Evolutionary conservation across 441 rosid species (phyloP).

Genomic region (Macaranga tanarius): DNA sequence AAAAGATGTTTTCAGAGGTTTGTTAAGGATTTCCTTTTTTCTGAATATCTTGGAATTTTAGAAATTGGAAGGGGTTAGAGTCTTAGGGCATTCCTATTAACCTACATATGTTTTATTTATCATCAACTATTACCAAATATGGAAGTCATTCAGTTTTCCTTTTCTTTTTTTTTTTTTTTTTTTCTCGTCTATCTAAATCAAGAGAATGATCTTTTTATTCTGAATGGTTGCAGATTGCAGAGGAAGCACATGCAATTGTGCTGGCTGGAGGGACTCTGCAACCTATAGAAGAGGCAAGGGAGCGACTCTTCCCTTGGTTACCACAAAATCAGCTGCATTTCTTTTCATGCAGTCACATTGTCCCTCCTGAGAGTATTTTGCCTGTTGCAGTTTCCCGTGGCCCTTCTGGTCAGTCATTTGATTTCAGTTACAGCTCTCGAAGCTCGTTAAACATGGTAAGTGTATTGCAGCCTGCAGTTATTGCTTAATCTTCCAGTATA

Average conservation of each 20-base stretch:
- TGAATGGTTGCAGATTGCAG: constrained; percentile 58
- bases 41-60: constrained; percentile 11
- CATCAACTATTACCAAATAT: neutral
- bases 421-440: constrained; percentile 86
- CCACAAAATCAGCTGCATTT: constrained; percentile 64
- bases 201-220: constrained; percentile 2
- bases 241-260: constrained; percentile 81
- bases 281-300: constrained; percentile 96
- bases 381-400: constrained; percentile 83
- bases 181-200: neutral
- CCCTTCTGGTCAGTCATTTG: constrained; percentile 77
- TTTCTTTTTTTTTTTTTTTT: neutral
- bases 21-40: constrained; percentile 21
- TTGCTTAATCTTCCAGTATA: constrained; percentile 5
- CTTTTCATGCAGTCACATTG: constrained; percentile 89
- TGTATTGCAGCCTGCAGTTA: constrained; percentile 21
- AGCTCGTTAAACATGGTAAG: constrained; percentile 65
- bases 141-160: neutral
- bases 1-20: constrained; percentile 90
- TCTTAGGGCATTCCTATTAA: no score
- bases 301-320: constrained; percentile 87
- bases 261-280: constrained; percentile 97
- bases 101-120: no score
- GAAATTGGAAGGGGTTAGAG: neutral
- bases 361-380: constrained; percentile 80